A percentile compares a stretch with the other conserved stretches of the same genome.
phyloP scores from a whole-genome alignment of 148 eudicot genomes.

The Tetragonia tetragonoides region DNA sequence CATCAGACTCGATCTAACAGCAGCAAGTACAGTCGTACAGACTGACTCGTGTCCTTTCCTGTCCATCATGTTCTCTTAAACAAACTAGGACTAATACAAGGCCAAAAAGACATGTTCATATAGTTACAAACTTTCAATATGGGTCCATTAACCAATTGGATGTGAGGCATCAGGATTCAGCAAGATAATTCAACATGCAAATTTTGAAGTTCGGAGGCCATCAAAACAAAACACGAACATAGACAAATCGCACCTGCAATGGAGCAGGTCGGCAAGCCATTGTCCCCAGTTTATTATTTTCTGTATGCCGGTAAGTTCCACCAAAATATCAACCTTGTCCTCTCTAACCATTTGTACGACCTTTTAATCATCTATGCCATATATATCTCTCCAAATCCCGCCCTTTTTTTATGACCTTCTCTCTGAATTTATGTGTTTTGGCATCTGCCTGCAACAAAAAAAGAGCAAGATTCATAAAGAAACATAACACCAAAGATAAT shows the following conservation, averaged over 20 bases:
- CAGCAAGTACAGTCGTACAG: background rate
- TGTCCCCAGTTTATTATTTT: conserved; percentile 94
- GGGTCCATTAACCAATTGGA: background rate
- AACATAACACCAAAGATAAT: background rate
- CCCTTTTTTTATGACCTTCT: conserved; percentile 80
- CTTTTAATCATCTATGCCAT: conserved; percentile 93
- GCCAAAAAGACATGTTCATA: no score
- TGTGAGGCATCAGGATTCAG: background rate
- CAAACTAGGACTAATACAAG: no score
- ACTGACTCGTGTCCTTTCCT: no score
- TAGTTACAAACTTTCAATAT: no score
- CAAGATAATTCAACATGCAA: background rate
- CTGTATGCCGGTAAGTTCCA: conserved; percentile 98
- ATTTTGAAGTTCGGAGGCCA: background rate
- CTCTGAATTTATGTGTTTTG: conserved; percentile 84
- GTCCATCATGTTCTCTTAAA: no score
- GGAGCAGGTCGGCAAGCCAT: conserved; percentile 99
- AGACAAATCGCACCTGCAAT: conserved; percentile 67
- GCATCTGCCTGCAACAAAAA: conserved; percentile 80
- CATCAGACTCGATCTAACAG: background rate
- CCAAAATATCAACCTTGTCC: conserved; percentile 91
- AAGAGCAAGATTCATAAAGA: conserved; percentile 15
- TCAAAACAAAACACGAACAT: no score
- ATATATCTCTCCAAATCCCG: conserved; percentile 95
- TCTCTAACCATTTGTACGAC: conserved; percentile 94